Conservation (phyloP, 768 basidiomycete species). For the Fistulinella prunicolor region DNA sequence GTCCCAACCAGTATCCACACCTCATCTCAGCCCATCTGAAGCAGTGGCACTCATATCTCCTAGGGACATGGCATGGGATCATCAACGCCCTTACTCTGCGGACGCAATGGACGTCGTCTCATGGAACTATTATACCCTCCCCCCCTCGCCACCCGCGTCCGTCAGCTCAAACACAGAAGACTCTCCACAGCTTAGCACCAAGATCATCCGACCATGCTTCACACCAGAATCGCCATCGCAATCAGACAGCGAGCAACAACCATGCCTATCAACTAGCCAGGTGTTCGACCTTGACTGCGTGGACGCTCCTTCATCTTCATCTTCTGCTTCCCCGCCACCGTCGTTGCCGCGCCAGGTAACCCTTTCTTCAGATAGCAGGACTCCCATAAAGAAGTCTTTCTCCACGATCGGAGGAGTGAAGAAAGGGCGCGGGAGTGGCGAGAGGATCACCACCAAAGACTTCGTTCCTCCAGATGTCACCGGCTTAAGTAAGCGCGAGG, state of each 20-base stretch:
- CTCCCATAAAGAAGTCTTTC: slow-evolving; percentile 40
- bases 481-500: slow-evolving; percentile 87
- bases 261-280: slow-evolving; percentile 69
- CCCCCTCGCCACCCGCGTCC: slow-evolving; percentile 49
- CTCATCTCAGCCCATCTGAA: slow-evolving; percentile 57
- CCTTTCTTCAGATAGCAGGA: slow-evolving; percentile 32
- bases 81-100: slow-evolving; percentile 36
- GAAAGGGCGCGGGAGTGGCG: slow-evolving; percentile 47
- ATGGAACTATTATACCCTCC: slow-evolving; percentile 48
- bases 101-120: slow-evolving; percentile 38
- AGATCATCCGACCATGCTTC: slow-evolving; percentile 51
- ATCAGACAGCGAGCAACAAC: slow-evolving; percentile 44
- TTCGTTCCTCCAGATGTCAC: slow-evolving; percentile 87
- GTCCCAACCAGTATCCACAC: slow-evolving; percentile 44
- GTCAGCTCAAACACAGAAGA: slow-evolving; percentile 41
- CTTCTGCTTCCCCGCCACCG: slow-evolving; percentile 31
- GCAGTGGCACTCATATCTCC: slow-evolving; percentile 53
- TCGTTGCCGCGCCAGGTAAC: slow-evolving; percentile 32
- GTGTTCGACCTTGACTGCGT: slow-evolving; percentile 55
- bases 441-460: slow-evolving; percentile 65
- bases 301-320: slow-evolving; percentile 33
- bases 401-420: slow-evolving; percentile 43
- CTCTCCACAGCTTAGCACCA: slow-evolving; percentile 44
- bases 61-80: slow-evolving; percentile 49
- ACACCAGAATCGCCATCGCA: slow-evolving; percentile 40